Evolutionary conservation across 768 basidiomycete species (phyloP).

Genomic region (Clitopilus hobsonii): DNA sequence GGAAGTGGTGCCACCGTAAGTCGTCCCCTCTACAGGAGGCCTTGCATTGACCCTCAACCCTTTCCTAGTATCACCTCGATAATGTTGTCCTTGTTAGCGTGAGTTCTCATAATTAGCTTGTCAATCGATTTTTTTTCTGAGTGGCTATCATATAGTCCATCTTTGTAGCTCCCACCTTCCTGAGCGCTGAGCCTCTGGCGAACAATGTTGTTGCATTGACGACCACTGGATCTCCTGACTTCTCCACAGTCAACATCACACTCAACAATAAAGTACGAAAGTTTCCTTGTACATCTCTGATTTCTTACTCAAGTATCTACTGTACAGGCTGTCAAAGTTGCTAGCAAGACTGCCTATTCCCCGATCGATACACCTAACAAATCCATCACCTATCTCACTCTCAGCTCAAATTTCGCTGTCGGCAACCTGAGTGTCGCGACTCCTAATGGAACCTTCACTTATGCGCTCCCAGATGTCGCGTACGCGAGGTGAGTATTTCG

Average conservation of each 20-base stretch:
- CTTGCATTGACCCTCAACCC: background rate
- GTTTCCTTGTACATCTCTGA: background rate
- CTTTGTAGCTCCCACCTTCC: constrained; percentile 38
- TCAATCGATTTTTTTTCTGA: background rate
- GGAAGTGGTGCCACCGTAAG: constrained; percentile 39
- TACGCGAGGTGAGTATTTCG: constrained; percentile 29
- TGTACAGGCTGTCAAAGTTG: constrained; percentile 26
- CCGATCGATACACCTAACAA: constrained; percentile 43
- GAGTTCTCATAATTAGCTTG: constrained; percentile 7
- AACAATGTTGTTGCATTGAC: constrained; percentile 46
- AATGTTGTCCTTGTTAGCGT: constrained; percentile 43
- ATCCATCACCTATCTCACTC: constrained; percentile 44
- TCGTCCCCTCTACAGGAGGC: background rate
- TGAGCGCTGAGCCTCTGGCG: constrained; percentile 47
- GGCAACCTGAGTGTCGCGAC: constrained; percentile 39
- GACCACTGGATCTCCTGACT: constrained; percentile 40
- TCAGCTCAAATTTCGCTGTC: constrained; percentile 31
- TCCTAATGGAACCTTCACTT: constrained; percentile 32
- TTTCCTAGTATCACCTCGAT: constrained; percentile 41
- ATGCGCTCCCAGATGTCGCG: constrained; percentile 38
- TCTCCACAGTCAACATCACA: constrained; percentile 29
- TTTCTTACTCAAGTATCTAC: background rate
- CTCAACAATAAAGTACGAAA: constrained; percentile 33
- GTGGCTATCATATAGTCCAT: constrained; percentile 25
- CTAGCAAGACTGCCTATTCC: constrained; percentile 28